A percentile compares a stretch with the other conserved stretches of the same genome.
Conservation (phyloP, 371 early-diverging fungal species). For the Mortierella sp. region DNA sequence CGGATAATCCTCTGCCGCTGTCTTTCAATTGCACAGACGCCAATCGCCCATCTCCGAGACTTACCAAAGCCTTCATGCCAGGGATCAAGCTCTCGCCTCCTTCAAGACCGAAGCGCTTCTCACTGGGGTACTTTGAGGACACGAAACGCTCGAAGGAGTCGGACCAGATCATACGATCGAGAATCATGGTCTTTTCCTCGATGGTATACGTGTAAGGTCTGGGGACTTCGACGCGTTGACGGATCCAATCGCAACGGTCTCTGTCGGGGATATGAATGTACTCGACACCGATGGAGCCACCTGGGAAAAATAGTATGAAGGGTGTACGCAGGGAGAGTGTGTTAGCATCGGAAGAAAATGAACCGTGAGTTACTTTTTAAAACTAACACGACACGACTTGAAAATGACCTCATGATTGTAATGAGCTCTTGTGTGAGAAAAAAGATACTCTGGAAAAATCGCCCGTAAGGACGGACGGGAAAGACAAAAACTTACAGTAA, state of each 20-base stretch:
- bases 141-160: slow-evolving; percentile 97
- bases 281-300: slow-evolving; percentile 94
- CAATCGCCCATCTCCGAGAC: slow-evolving; percentile 19
- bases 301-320: slow-evolving; percentile 46
- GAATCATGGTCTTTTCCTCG: slow-evolving; percentile 91
- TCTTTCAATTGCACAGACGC: background rate
- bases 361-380: background rate
- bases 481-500: slow-evolving; percentile 77
- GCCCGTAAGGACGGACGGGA: slow-evolving; percentile 67
- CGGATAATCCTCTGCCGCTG: slow-evolving; percentile 1
- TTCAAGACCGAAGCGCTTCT: slow-evolving; percentile 98
- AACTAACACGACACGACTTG: slow-evolving; percentile 3
- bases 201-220: slow-evolving; percentile 85
- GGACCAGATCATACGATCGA: slow-evolving; percentile 97
- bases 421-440: background rate
- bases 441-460: slow-evolving; percentile 78
- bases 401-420: slow-evolving; percentile 48
- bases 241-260: slow-evolving; percentile 97
- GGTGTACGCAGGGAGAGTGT: background rate
- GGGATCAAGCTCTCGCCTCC: slow-evolving; percentile 98
- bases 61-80: slow-evolving; percentile 96
- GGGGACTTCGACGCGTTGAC: slow-evolving; percentile 92
- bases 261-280: slow-evolving; percentile 98
- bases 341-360: slow-evolving; percentile 10
- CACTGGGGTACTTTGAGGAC: slow-evolving; percentile 94